Evolutionary conservation across 2,329 filamentous ascomycete genomes (phyloP).

Genomic region (Aspergillus clavatus): DNA sequence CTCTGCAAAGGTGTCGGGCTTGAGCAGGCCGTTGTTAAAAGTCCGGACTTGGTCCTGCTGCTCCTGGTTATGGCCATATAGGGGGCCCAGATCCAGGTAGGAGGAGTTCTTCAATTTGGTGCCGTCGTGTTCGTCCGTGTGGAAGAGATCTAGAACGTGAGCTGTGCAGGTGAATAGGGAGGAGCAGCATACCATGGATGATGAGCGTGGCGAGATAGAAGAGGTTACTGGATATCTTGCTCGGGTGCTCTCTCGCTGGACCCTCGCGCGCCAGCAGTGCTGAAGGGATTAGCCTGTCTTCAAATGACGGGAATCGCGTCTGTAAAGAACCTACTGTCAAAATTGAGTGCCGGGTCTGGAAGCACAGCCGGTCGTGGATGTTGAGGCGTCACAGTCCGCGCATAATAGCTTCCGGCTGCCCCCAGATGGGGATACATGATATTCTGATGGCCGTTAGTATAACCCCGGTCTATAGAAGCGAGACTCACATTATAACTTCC

Average conservation of each 20-base stretch:
- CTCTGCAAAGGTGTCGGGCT: constrained; percentile 35
- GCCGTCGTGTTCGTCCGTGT: constrained; percentile 31
- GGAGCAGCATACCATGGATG: constrained; percentile 43
- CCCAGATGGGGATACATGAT: constrained; percentile 4
- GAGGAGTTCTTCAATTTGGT: constrained; percentile 40
- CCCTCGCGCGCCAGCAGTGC: constrained; percentile 7
- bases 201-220: constrained; percentile 51
- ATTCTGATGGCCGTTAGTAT: not conserved
- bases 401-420: constrained; percentile 6
- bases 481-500: constrained; percentile 2
- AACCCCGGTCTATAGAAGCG: not conserved
- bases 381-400: not conserved
- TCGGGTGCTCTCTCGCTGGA: constrained; percentile 32
- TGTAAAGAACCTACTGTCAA: constrained; percentile 2
- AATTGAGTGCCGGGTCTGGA: constrained; percentile 3
- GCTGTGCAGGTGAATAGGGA: not conserved
- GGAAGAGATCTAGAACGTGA: constrained; percentile 1
- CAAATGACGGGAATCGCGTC: too few species aligned
- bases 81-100: constrained; percentile 44
- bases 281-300: too few species aligned
- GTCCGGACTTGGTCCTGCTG: constrained; percentile 34
- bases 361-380: constrained; percentile 3
- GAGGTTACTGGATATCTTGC: constrained; percentile 44
- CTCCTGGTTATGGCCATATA: constrained; percentile 39
- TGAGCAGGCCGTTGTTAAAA: constrained; percentile 35